Conservation (phyloP, 331 rosid genomes). For the Quercus tomentella region DNA sequence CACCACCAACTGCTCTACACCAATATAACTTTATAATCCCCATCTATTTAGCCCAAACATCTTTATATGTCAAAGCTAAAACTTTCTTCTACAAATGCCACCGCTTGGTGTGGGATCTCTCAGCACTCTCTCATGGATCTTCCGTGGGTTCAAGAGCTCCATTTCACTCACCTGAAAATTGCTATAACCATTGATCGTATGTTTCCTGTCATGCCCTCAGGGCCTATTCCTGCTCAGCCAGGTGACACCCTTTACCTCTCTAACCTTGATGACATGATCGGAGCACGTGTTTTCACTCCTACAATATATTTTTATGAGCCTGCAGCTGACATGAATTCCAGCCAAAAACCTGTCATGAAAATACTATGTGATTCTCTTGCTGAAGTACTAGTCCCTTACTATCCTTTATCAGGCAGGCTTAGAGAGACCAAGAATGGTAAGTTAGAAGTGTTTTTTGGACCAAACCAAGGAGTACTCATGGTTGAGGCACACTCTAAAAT, state of each 20-base stretch:
- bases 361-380: conserved; percentile 53
- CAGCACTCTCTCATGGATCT: conserved; percentile 57
- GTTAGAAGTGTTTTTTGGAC: conserved; percentile 71
- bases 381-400: conserved; percentile 73
- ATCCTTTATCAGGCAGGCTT: conserved; percentile 81
- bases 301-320: conserved; percentile 63
- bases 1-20: conserved; percentile 40
- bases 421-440: conserved; percentile 64
- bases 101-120: conserved; percentile 17
- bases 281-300: conserved; percentile 84
- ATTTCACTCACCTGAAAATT: conserved; percentile 44
- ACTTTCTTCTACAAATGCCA: conserved; percentile 58
- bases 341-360: conserved; percentile 29
- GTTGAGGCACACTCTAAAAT: conserved; percentile 68
- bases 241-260: conserved; percentile 68
- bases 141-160: conserved; percentile 82
- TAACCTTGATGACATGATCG: conserved; percentile 72
- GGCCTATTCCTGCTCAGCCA: conserved; percentile 26
- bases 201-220: conserved; percentile 47
- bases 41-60: conserved; percentile 34
- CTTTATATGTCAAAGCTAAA: conserved; percentile 57
- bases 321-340: neutral
- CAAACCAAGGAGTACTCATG: conserved; percentile 66
- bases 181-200: conserved; percentile 36
- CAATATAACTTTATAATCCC: conserved; percentile 29